phyloP scores from a whole-genome alignment of 768 basidiomycete genomes.

The Trametes elegans region DNA sequence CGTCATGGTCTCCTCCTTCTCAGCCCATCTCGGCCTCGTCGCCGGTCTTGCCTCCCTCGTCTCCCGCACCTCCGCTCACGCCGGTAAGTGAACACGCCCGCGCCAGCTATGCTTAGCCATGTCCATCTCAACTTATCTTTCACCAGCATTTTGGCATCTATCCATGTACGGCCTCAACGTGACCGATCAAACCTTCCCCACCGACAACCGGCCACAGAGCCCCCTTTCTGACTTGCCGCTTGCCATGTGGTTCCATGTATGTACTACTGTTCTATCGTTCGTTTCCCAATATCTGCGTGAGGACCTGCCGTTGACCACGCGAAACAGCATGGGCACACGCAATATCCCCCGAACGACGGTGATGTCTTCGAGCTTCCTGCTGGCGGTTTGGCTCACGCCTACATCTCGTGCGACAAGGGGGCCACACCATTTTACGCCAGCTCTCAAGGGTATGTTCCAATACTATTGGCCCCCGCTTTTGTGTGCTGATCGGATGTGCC shows the following conservation, averaged over 20 bases:
- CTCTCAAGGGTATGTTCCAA: constrained; percentile 28
- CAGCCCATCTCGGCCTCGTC: constrained; percentile 15
- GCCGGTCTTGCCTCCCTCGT: constrained; percentile 14
- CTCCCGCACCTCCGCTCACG: constrained; percentile 20
- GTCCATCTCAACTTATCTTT: not conserved
- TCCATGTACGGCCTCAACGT: constrained; percentile 42
- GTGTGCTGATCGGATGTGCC: not conserved
- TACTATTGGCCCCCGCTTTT: not conserved
- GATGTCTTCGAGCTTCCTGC: constrained; percentile 62
- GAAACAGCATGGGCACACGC: constrained; percentile 48
- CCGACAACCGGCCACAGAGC: constrained; percentile 37
- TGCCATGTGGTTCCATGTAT: constrained; percentile 39
- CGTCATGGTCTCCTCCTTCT: constrained; percentile 18
- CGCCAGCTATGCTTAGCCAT: not conserved
- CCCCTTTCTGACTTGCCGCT: constrained; percentile 34
- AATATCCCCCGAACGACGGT: constrained; percentile 51
- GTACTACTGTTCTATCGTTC: constrained; percentile 8
- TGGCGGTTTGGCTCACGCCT: constrained; percentile 47
- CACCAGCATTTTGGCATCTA: constrained; percentile 31
- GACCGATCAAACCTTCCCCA: constrained; percentile 29
- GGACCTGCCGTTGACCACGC: not conserved
- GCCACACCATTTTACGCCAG: constrained; percentile 55
- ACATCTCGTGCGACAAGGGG: constrained; percentile 60
- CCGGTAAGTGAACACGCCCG: constrained; percentile 6
- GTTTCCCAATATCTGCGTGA: not conserved